Evolutionary conservation across 2,329 filamentous ascomycete species (phyloP).

Genomic region (Endothia cerciana): DNA sequence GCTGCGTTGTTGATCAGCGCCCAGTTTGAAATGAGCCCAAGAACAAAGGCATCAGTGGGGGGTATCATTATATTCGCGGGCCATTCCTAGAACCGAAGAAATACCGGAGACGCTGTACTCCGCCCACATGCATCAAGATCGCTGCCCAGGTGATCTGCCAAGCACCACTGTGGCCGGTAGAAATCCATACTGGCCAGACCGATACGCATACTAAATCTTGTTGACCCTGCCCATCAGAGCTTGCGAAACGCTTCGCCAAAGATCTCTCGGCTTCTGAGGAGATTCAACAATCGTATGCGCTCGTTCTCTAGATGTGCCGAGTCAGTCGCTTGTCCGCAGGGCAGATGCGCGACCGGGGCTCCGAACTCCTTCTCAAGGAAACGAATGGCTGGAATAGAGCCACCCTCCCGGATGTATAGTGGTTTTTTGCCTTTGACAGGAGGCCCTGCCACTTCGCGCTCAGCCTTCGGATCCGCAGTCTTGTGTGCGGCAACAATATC

Average conservation of each 20-base stretch:
- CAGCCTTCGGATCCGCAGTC: neutral
- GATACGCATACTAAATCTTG: no score
- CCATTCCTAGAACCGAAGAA: neutral
- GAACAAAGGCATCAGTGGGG: neutral
- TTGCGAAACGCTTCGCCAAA: constrained; percentile 83
- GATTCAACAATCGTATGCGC: constrained; percentile 81
- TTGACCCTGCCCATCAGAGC: constrained; percentile 44
- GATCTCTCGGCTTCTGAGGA: constrained; percentile 90
- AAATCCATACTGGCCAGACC: neutral
- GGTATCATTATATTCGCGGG: neutral
- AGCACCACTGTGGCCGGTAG: neutral
- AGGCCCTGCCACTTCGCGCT: neutral
- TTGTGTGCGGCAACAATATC: neutral
- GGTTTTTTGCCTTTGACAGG: constrained; percentile 60
- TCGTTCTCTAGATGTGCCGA: constrained; percentile 95
- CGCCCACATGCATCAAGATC: neutral
- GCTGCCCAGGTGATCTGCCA: no score
- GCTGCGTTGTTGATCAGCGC: neutral
- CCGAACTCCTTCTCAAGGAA: constrained; percentile 94
- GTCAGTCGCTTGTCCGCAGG: constrained; percentile 93
- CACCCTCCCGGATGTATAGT: constrained; percentile 93
- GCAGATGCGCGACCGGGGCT: constrained; percentile 88
- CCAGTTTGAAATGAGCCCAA: neutral
- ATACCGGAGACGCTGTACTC: neutral
- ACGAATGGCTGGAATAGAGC: constrained; percentile 90